A percentile compares a stretch with the other conserved stretches of the same genome.
phyloP scores from a whole-genome alignment of 495 filamentous ascomycete species.

The Aspergillus hancockii region DNA sequence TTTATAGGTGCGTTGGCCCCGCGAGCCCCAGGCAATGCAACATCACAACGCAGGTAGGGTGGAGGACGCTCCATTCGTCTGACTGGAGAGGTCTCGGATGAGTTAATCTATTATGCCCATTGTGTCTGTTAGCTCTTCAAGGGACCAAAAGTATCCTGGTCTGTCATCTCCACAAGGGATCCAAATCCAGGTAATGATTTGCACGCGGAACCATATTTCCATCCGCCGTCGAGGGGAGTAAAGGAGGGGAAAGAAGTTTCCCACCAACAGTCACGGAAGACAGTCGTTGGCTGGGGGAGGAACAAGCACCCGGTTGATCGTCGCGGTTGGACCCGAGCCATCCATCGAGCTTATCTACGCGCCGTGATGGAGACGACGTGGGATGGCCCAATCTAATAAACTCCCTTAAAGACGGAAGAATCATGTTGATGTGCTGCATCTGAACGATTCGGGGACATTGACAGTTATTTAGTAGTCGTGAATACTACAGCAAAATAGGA shows the following conservation, averaged over 20 bases:
- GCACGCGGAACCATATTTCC: background rate
- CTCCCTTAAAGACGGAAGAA: background rate
- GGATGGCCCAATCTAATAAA: background rate
- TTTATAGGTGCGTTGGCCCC: background rate
- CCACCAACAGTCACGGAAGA: constrained; percentile 7
- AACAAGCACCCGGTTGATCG: constrained; percentile 35
- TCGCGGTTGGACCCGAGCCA: constrained; percentile 30
- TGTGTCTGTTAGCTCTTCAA: background rate
- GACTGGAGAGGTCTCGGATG: constrained; percentile 7
- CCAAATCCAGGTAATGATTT: background rate
- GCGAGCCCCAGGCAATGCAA: constrained; percentile 1
- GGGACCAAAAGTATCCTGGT: background rate
- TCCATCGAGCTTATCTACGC: constrained; percentile 28
- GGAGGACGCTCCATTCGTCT: background rate
- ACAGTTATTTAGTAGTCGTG: background rate
- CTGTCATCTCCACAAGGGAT: background rate
- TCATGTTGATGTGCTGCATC: constrained; percentile 1
- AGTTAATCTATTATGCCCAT: background rate
- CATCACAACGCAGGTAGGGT: background rate
- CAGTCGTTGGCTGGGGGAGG: constrained; percentile 14
- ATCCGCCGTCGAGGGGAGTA: background rate
- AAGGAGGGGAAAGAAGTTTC: constrained; percentile 15
- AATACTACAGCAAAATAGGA: background rate
- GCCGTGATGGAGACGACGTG: constrained; percentile 18
- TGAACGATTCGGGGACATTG: background rate